Percentiles rank a stretch among this genome's conserved stretches.
Evolutionary conservation across 192 early-diverging fungal genomes (phyloP).

Genomic region (Umbelopsis isabellina): DNA sequence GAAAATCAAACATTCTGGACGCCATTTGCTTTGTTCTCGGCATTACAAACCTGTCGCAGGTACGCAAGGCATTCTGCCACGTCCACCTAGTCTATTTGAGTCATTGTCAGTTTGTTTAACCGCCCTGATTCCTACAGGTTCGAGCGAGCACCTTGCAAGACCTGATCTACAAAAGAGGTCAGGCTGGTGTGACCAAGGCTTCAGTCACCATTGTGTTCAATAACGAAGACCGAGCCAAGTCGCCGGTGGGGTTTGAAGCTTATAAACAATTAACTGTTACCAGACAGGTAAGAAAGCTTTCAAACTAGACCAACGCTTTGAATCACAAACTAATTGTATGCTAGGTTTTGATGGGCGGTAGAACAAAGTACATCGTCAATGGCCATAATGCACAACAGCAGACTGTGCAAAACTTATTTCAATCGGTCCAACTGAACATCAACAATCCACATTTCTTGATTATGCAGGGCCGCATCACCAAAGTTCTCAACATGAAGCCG

Average conservation of each 20-base stretch:
- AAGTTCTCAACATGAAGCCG: conserved; percentile 99
- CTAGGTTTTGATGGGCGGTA: conserved; percentile 82
- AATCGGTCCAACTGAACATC: conserved; percentile 98
- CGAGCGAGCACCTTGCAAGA: conserved; percentile 93
- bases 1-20: conserved; percentile 98
- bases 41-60: conserved; percentile 90
- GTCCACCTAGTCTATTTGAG: background rate
- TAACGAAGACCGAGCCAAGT: conserved; percentile 82
- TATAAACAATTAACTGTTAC: conserved; percentile 90
- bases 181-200: conserved; percentile 97
- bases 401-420: conserved; percentile 88
- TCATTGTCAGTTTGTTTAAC: background rate
- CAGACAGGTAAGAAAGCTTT: conserved; percentile 73
- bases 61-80: conserved; percentile 38
- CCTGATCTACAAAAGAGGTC: conserved; percentile 98
- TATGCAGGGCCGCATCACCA: conserved; percentile 99
- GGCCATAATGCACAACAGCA: conserved; percentile 89
- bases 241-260: conserved; percentile 88
- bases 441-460: conserved; percentile 99
- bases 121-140: conserved; percentile 50
- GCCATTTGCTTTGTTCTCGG: conserved; percentile 99
- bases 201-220: conserved; percentile 97
- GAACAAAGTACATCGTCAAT: conserved; percentile 98
- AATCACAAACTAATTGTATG: conserved; percentile 1
- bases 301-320: background rate